Conservation (phyloP, 805 yeast species). For the Ogataea allantospora region DNA sequence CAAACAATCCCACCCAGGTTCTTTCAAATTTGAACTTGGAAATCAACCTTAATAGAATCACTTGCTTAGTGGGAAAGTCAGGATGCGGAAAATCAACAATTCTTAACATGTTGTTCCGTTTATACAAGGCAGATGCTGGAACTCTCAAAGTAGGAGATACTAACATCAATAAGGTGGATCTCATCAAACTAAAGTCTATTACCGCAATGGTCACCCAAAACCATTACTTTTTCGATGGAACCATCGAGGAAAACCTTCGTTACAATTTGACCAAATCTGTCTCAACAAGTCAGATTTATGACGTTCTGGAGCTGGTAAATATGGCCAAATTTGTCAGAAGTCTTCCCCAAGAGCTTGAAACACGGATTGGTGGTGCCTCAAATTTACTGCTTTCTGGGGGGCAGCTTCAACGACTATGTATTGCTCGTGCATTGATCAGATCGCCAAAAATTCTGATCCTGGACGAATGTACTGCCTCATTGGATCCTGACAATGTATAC, state of each 20-base stretch:
- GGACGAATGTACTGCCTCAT: slow-evolving; percentile 89
- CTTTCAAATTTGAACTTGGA: slow-evolving; percentile 43
- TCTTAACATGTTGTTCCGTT: slow-evolving; percentile 50
- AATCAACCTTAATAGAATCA: slow-evolving; percentile 45
- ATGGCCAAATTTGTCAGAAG: slow-evolving; percentile 52
- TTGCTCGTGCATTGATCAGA: slow-evolving; percentile 77
- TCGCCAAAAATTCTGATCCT: slow-evolving; percentile 64
- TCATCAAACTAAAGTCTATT: slow-evolving; percentile 46
- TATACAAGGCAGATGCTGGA: slow-evolving; percentile 41
- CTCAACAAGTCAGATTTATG: slow-evolving; percentile 33
- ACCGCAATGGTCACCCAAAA: slow-evolving; percentile 76
- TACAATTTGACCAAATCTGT: slow-evolving; percentile 48
- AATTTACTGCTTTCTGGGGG: slow-evolving; percentile 74
- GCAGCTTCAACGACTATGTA: slow-evolving; percentile 79
- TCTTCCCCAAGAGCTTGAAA: slow-evolving; percentile 57
- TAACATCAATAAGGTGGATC: slow-evolving; percentile 47
- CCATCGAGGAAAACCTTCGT: slow-evolving; percentile 65
- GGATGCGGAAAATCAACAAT: slow-evolving; percentile 93
- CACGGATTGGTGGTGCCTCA: slow-evolving; percentile 52
- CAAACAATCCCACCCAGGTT: slow-evolving; percentile 35
- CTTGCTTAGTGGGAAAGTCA: slow-evolving; percentile 79
- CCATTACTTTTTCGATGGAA: slow-evolving; percentile 68
- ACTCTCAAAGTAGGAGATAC: slow-evolving; percentile 44
- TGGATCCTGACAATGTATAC: slow-evolving; percentile 63
- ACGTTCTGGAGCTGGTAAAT: slow-evolving; percentile 45